A percentile compares a stretch with the other conserved stretches of the same genome.
Evolutionary conservation across 345 rosid genomes (phyloP).

Genomic region (Clausena lansium): DNA sequence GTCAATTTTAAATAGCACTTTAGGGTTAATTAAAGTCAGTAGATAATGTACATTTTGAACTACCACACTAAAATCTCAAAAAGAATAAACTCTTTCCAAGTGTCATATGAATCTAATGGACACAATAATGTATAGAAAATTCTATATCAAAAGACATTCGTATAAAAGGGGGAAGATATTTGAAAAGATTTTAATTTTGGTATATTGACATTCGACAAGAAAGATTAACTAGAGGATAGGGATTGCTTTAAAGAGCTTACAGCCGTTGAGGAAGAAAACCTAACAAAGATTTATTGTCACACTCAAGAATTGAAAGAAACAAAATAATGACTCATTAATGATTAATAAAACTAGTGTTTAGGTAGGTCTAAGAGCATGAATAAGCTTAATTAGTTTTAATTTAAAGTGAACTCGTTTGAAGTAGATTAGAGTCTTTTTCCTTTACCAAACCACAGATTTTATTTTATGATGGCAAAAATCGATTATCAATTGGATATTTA

Average conservation of each 20-base stretch:
- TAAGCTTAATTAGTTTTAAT: neutral
- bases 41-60: neutral
- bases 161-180: neutral
- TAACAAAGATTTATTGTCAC: neutral
- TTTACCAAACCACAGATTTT: neutral
- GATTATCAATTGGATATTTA: too few species aligned
- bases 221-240: neutral
- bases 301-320: slow-evolving; percentile 9
- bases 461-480: too few species aligned
- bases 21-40: neutral
- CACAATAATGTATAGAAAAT: neutral
- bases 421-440: neutral
- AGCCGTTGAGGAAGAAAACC: neutral
- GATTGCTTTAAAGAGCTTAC: neutral
- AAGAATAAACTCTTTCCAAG: neutral
- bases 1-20: neutral
- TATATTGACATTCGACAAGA: neutral
- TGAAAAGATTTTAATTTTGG: neutral
- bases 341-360: neutral
- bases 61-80: neutral
- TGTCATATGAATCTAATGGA: neutral
- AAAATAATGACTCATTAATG: neutral
- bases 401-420: neutral
- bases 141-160: neutral
- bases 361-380: neutral